Evolutionary conservation across 805 yeast genomes (phyloP), one percentile per base, ranked within the genome.

Genomic region (Saccharomycopsis lassenensis): DNA sequence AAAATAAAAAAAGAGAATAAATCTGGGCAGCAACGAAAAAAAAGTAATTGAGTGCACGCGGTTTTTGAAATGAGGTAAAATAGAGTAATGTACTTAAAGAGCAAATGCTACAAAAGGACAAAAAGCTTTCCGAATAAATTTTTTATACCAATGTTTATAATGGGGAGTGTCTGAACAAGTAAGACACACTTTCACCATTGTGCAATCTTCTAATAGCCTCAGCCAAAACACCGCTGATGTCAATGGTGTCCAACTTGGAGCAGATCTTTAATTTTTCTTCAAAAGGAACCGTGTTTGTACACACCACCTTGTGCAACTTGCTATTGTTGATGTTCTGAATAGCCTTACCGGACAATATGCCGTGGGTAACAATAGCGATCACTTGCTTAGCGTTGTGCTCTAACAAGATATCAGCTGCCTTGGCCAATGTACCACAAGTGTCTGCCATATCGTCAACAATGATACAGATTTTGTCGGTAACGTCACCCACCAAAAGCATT

Each of bases 381-480:
- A 82, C 91, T 39, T 74, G 66, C 49, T 72, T 63, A 31, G 89
- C 91, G 23, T 69, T 69, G 49, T 80, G 75, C 19, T 71, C 76
- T 41, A 81, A 53, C 37, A 82, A 61, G 10, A 77, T 72, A 45
- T 82, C 89, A 16, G 86, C 83, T 25, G 91, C 91, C 57, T 81
- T 82, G 36, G 78, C 82, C 45, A 82, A 61, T 14, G 93, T 82
- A 44, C 91, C 93, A 61, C 93, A 82, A 15, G 93, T 82, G 55
- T 82, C 93, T 31, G 91, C 91, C 86, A 82, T 82, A 56, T 82
- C 93, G 59, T 82, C 93, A 30, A 82, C 83, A 48, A 82, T 71
- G 37, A 82, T 63, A 61, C 91, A 82, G 33, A 74, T 65, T 56
- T 81, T 81, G 42, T 71, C 77, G 2, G 76, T 61, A 24, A 82